Percentiles rank a stretch among this genome's conserved stretches.
Evolutionary conservation across 75 land plant genomes (phyloP).

Genomic region (Selaginella moellendorffii): DNA sequence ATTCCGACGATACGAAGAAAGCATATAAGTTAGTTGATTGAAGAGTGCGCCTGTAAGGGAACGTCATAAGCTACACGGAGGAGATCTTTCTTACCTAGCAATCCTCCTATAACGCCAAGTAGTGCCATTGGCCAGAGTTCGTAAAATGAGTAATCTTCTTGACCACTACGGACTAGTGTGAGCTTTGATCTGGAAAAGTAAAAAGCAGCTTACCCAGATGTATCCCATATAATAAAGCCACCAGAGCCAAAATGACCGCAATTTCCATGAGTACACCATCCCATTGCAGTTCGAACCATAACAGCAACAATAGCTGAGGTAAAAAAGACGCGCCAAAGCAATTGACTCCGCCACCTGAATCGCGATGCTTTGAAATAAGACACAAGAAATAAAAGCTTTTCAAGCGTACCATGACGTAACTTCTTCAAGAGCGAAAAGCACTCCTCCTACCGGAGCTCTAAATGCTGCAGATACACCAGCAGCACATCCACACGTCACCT

Average conservation of each 20-base stretch:
- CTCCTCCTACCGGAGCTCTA: conserved; percentile 98
- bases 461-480: conserved; percentile 99
- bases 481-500: conserved; percentile 99
- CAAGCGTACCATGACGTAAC: conserved; percentile 87
- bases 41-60: conserved; percentile 66
- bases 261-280: conserved; percentile 92
- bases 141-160: conserved; percentile 94
- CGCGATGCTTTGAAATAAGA: neutral
- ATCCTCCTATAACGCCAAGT: conserved; percentile 96
- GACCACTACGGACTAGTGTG: conserved; percentile 41
- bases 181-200: neutral
- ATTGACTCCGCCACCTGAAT: conserved; percentile 98
- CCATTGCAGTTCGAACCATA: conserved; percentile 94
- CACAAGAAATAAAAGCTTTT: neutral
- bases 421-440: conserved; percentile 93
- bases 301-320: conserved; percentile 99
- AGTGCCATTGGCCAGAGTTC: conserved; percentile 96
- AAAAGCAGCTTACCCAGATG: conserved; percentile 52
- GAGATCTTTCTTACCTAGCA: conserved; percentile 47
- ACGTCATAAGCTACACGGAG: neutral
- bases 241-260: conserved; percentile 99
- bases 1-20: conserved; percentile 72
- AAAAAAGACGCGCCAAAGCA: conserved; percentile 98
- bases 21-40: conserved; percentile 76
- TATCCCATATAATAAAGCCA: conserved; percentile 98